Evolutionary conservation across 148 eudicot species (phyloP), one percentile per base, ranked within the genome.

Genomic region (Vaccinium vitisidaea): DNA sequence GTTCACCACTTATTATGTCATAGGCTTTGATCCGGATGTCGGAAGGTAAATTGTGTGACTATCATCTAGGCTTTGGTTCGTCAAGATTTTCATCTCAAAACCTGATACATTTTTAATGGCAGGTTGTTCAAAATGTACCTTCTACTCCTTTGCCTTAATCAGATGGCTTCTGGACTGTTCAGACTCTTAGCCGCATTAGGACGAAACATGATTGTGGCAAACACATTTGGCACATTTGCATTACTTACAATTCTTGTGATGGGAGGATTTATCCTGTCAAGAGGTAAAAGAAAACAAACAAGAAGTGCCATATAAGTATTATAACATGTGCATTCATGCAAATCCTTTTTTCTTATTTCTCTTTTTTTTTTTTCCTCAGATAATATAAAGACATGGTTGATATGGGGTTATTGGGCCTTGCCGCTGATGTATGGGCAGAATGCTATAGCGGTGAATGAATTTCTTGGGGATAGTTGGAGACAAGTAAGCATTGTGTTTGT

Each of bases 361-460:
- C 46, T 43, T 43, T 43, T 25, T 23, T 39, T 39, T 43, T 25
- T 23, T 32, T 18, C 58, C 39, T 81, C 90, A 93, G 98, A 91
- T 77, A 83, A 87, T 69, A 84, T 95, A 77, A 94, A 90, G 85
- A 88, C 86, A 55, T 95, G 98, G 98, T 95, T 95, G 98, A 91
- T 90, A 85, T 95, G 98, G 98, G 95, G 98, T 55, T 94, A 95
- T 80, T 95, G 96, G 98, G n/a, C 89, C 61, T 95, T 98, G 73
- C 98, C 98, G 2, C 1, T 95, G 88, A 93, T 84, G 92, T 95
- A 95, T 84, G 95, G 86, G 25, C 93, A 93, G 71, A 95, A 93
- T 83, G 95, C 98, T 27, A 84, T 95, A 48, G 86, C 90, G 16
- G 98, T 92, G 83, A 95, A 95, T 88, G 98, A 94, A 89, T 94